Conservation (phyloP, 768 basidiomycete species). For the Phylloporus rhodoxanthus region DNA sequence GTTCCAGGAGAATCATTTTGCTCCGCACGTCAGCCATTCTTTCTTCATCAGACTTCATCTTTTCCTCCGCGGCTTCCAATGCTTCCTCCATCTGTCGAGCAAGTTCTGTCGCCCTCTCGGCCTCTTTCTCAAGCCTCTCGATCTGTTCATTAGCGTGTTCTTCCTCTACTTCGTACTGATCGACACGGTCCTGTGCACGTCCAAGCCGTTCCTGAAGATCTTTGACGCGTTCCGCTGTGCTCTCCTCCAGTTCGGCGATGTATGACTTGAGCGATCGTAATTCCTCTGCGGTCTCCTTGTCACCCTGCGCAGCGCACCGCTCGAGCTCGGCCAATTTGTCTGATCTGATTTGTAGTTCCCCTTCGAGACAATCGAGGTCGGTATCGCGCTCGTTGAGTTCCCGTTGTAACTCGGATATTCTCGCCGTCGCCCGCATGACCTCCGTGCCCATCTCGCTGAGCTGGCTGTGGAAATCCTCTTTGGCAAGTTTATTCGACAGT, state of each 20-base stretch:
- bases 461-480: slow-evolving; percentile 36
- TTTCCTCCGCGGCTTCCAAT: slow-evolving; percentile 65
- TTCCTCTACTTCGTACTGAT: slow-evolving; percentile 39
- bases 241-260: slow-evolving; percentile 55
- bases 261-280: slow-evolving; percentile 42
- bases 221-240: slow-evolving; percentile 46
- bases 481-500: slow-evolving; percentile 34
- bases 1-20: slow-evolving; percentile 50
- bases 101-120: slow-evolving; percentile 47
- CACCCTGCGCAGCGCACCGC: slow-evolving; percentile 20
- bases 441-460: slow-evolving; percentile 28
- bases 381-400: slow-evolving; percentile 40
- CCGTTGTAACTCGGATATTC: slow-evolving; percentile 39
- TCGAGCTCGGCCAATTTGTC: slow-evolving; percentile 22
- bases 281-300: slow-evolving; percentile 27
- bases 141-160: slow-evolving; percentile 45
- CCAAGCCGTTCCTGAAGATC: slow-evolving; percentile 52
- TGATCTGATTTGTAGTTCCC: slow-evolving; percentile 38
- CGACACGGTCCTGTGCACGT: slow-evolving; percentile 40
- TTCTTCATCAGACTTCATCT: slow-evolving; percentile 59
- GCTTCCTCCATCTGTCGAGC: slow-evolving; percentile 70
- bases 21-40: slow-evolving; percentile 45
- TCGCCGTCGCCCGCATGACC: slow-evolving; percentile 28
- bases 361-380: slow-evolving; percentile 28
- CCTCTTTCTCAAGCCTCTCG: slow-evolving; percentile 48